Conservation (phyloP, 106 monocot genomes). For the Dioscorea alata region DNA sequence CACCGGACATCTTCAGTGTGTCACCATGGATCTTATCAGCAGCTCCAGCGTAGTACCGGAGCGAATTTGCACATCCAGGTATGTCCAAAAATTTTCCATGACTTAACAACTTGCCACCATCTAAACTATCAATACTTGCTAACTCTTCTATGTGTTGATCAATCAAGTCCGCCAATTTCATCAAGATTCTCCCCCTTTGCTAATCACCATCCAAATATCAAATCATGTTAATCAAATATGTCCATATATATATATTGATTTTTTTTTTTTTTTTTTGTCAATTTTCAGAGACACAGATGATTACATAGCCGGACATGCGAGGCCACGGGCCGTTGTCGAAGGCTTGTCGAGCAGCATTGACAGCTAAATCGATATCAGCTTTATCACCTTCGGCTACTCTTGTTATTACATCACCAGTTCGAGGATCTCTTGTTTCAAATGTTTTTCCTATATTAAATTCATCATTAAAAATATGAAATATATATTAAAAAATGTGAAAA, state of each 20-base stretch:
- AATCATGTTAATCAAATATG: not conserved
- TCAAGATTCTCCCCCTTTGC: constrained; percentile 40
- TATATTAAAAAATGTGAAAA: too few relatives aligned
- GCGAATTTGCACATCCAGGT: not conserved
- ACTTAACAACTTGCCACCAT: constrained; percentile 31
- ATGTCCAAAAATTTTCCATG: constrained; percentile 10
- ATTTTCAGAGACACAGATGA: not conserved
- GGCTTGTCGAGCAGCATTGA: constrained; percentile 58
- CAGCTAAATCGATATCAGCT: constrained; percentile 49
- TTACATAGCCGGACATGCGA: constrained; percentile 67
- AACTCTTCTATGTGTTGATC: constrained; percentile 27
- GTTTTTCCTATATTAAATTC: constrained; percentile 42
- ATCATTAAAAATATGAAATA: not conserved
- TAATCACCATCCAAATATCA: not conserved
- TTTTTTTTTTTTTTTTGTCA: not conserved
- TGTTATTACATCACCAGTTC: constrained; percentile 47
- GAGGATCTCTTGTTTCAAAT: constrained; percentile 54
- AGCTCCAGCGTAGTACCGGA: constrained; percentile 42
- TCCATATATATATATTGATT: not conserved
- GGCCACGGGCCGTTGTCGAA: constrained; percentile 76
- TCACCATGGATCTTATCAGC: constrained; percentile 79
- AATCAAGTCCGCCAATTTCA: constrained; percentile 34
- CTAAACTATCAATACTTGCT: constrained; percentile 23
- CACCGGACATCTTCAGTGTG: constrained; percentile 39
- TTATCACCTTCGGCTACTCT: constrained; percentile 59